phyloP scores from a whole-genome alignment of 2,329 filamentous ascomycete genomes.

The Aspergillus vadensis region DNA sequence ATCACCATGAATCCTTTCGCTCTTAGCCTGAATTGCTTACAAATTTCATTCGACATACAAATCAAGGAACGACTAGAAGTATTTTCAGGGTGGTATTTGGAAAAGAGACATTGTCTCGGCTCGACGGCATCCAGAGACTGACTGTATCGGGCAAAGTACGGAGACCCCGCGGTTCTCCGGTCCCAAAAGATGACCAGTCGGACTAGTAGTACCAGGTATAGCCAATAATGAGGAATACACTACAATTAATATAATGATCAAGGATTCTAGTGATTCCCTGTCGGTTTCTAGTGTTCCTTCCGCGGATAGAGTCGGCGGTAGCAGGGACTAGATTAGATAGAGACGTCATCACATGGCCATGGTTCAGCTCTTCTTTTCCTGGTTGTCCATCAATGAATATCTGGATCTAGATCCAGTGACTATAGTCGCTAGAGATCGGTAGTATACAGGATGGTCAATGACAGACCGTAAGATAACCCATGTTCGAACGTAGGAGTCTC shows the following conservation, averaged over 20 bases:
- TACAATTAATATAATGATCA: neutral
- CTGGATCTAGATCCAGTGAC: too few species aligned
- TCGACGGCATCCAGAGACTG: too few species aligned
- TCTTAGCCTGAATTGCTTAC: neutral
- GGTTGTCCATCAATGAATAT: too few species aligned
- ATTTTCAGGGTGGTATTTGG: too few species aligned
- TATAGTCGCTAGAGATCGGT: too few species aligned
- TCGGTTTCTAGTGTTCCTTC: neutral
- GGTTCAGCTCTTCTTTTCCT: too few species aligned
- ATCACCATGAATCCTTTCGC: neutral
- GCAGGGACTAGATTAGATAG: neutral
- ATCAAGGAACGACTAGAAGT: too few species aligned
- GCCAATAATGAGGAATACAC: neutral
- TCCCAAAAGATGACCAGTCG: too few species aligned
- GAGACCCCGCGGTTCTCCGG: neutral
- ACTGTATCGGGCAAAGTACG: neutral
- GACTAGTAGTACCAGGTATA: too few species aligned
- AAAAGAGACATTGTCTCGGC: too few species aligned
- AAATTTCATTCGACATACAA: too few species aligned
- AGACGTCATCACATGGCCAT: neutral
- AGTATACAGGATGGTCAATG: neutral
- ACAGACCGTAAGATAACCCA: neutral
- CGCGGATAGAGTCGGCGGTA: neutral
- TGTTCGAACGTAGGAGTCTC: neutral
- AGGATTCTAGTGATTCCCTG: too few species aligned